These are phyloP conservation scores for Leishmania martiniquensis DNA, from an alignment of 208 protist species.

Conservation along the genomic window DNA sequence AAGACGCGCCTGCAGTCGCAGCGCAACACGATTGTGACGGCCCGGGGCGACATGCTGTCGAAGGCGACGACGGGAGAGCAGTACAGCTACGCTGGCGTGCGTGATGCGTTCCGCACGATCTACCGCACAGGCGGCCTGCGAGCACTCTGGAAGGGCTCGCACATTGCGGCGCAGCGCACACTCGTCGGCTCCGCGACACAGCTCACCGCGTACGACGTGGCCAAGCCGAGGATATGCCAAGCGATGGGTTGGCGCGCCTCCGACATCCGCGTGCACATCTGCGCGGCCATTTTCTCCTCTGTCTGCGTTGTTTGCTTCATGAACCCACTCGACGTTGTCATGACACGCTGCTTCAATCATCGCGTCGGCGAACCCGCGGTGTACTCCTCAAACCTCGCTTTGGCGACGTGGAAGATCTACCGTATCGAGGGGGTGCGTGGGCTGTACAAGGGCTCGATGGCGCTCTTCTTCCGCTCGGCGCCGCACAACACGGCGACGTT, in stretches of 20 bases:
- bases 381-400: no score
- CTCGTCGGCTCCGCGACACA: slow-evolving; percentile 50
- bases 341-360: no score
- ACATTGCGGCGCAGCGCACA: slow-evolving; percentile 44
- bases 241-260: slow-evolving; percentile 21
- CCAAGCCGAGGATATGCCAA: slow-evolving; percentile 26
- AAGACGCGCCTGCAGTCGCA: slow-evolving; percentile 79
- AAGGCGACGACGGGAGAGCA: slow-evolving; percentile 46
- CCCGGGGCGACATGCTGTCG: slow-evolving; percentile 20
- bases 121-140: slow-evolving; percentile 40
- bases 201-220: slow-evolving; percentile 58
- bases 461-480: no score
- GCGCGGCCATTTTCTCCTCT: slow-evolving; percentile 36
- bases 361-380: no score
- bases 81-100: slow-evolving; percentile 49
- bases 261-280: slow-evolving; percentile 58
- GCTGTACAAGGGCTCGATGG: no score
- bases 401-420: no score
- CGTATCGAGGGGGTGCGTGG: no score
- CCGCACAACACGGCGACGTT: no score
- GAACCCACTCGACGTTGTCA: slow-evolving; percentile 72
- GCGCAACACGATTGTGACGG: slow-evolving; percentile 33
- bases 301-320: slow-evolving; percentile 40
- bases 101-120: slow-evolving; percentile 47
- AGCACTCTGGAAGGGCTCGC: slow-evolving; percentile 54